Percentiles rank a stretch among this genome's conserved stretches.
phyloP scores from a whole-genome alignment of 805 yeast genomes.

The Kodamaea kakaduensis region DNA sequence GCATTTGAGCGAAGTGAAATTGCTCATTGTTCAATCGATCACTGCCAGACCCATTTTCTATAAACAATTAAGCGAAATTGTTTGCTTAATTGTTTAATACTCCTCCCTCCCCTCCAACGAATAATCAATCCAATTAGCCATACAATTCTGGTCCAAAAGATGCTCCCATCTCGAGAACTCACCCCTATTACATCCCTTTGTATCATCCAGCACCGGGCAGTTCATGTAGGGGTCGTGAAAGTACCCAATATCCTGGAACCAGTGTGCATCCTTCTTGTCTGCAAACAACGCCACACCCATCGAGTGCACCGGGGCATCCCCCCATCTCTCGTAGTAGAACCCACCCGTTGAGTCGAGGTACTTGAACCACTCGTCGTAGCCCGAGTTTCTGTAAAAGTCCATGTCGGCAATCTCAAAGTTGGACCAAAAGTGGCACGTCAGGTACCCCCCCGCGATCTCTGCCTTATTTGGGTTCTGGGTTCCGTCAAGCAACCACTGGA shows the following conservation, averaged over 20 bases:
- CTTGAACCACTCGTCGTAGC: conserved; percentile 62
- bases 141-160: conserved; percentile 67
- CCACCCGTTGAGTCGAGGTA: conserved; percentile 68
- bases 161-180: conserved; percentile 49
- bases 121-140: conserved; percentile 62
- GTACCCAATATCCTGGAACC: conserved; percentile 86
- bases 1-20: too few relatives aligned
- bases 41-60: too few relatives aligned
- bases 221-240: conserved; percentile 69
- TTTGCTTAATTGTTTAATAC: too few relatives aligned
- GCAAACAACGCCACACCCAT: conserved; percentile 70
- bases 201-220: conserved; percentile 56
- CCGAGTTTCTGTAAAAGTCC: conserved; percentile 71
- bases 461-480: conserved; percentile 48
- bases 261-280: conserved; percentile 65
- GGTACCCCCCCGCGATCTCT: conserved; percentile 43
- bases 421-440: conserved; percentile 88
- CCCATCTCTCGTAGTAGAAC: conserved; percentile 89
- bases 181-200: conserved; percentile 51
- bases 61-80: too few relatives aligned
- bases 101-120: conserved; percentile 19
- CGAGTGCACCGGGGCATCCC: conserved; percentile 89
- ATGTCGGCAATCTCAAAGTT: conserved; percentile 82
- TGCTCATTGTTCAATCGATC: too few relatives aligned
- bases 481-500: conserved; percentile 49